Evolutionary conservation across 768 basidiomycete genomes (phyloP), one percentile per base, ranked within the genome.

Genomic region (Psilocybe azurescens): DNA sequence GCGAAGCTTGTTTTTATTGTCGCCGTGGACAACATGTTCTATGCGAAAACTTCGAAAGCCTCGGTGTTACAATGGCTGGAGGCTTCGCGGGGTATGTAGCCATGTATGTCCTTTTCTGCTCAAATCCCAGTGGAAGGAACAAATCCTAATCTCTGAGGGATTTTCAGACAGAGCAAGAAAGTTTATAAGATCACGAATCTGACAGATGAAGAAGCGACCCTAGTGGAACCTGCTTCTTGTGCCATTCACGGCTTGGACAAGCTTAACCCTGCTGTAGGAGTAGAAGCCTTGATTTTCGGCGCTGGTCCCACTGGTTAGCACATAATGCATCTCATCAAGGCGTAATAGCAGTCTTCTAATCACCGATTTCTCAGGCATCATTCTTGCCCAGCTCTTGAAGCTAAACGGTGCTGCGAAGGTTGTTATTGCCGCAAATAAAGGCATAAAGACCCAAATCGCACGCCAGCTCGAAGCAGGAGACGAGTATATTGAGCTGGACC

Each of bases 191-290:
- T 95, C 69, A 79, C 93, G 68, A 95, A 96, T 76, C 83, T 96
- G 53, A 86, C 86, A 14, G 93, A 95, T 70, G 91, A 94, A 71
- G 93, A 95, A 66, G 88, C 94, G 0, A 94, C 93, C 6, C 86
- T 96, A 28, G 81, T 95, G 48, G 94, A 96, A 72, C 95, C 94
- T 38, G 92, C 93, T 10, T 89, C 94, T 3, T 97, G 94, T 70
- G 94, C 94, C 29, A 86, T 97, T 55, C 94, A 97, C 73, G 94
- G 94, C 8, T 85, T 95, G 66, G 94, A 97, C 78, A 93, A 93
- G 73, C 86, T 97, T 59, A 84, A 80, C 60, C 89, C 92, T 7
- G 84, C 89, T 6, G 91, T 95, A 61, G 94, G 94, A 16, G 78
- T 90, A 48, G 93, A 95, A 56, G 93, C 90, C 30, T 83, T 97